Evolutionary conservation across 805 yeast species (phyloP).

Genomic region (Gaillardinia entomophila): DNA sequence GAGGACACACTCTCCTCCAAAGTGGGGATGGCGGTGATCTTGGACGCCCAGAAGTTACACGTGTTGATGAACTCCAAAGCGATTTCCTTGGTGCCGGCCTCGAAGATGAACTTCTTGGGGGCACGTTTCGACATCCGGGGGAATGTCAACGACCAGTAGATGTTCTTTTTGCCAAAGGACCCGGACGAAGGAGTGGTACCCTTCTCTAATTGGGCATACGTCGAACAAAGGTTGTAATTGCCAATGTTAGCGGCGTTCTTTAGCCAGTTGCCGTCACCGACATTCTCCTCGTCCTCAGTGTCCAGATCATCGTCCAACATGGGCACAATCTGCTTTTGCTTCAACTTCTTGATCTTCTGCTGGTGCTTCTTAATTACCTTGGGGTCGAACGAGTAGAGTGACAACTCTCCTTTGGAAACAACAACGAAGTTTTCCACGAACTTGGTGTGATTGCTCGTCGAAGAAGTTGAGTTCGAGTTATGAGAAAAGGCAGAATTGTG

Average conservation of each 20-base stretch:
- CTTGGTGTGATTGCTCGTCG: slow-evolving; percentile 9
- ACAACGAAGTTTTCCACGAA: slow-evolving; percentile 53
- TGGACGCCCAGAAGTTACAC: slow-evolving; percentile 87
- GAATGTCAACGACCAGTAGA: slow-evolving; percentile 50
- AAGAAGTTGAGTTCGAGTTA: not conserved
- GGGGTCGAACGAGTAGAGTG: slow-evolving; percentile 50
- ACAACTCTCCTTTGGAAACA: slow-evolving; percentile 60
- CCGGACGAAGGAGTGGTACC: slow-evolving; percentile 14
- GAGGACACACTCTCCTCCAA: slow-evolving; percentile 64
- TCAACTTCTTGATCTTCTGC: slow-evolving; percentile 18
- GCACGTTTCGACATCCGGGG: slow-evolving; percentile 35
- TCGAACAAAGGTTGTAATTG: slow-evolving; percentile 45
- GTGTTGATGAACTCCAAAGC: slow-evolving; percentile 69
- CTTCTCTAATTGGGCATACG: slow-evolving; percentile 30
- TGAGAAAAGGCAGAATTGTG: not conserved
- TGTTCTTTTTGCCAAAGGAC: slow-evolving; percentile 5
- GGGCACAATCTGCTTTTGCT: slow-evolving; percentile 11
- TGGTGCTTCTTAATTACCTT: slow-evolving; percentile 37
- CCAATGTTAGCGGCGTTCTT: slow-evolving; percentile 56
- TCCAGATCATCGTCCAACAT: slow-evolving; percentile 12
- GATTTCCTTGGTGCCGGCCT: slow-evolving; percentile 59
- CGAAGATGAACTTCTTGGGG: slow-evolving; percentile 48
- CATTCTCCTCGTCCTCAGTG: slow-evolving; percentile 18
- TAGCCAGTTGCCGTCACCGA: slow-evolving; percentile 69
- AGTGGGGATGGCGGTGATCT: slow-evolving; percentile 74